Conservation (phyloP, 768 basidiomycete species). For the Xerocomellus chrysenteron region DNA sequence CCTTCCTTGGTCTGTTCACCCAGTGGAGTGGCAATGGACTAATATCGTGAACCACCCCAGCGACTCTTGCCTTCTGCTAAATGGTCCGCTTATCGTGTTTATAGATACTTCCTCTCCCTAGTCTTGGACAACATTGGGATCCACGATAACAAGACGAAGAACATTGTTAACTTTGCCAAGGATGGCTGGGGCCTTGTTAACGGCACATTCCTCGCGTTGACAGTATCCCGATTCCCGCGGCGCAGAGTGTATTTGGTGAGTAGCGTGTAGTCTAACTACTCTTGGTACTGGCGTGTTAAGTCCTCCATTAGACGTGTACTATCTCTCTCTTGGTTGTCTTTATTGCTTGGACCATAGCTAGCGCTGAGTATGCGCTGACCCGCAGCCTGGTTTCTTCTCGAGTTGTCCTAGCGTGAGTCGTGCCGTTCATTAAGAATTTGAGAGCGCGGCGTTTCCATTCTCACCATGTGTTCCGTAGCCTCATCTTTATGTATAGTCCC, state of each 20-base stretch:
- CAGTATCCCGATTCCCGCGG: not conserved
- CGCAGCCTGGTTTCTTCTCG: conserved; percentile 3
- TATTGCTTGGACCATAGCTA: conserved; percentile 19
- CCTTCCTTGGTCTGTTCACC: conserved; percentile 13
- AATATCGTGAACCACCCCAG: not conserved
- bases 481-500: not conserved
- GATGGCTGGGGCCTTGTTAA: not conserved
- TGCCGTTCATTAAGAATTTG: not conserved
- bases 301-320: conserved; percentile 3
- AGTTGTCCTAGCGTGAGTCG: conserved; percentile 13
- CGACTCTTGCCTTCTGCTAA: not conserved
- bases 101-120: conserved; percentile 11
- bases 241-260: conserved; percentile 13
- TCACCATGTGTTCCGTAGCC: not conserved
- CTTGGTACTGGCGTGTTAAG: not conserved
- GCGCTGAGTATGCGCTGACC: conserved; percentile 17
- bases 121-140: conserved; percentile 9
- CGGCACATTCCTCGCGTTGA: not conserved
- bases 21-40: conserved; percentile 14
- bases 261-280: not conserved
- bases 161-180: conserved; percentile 1
- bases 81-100: not conserved
- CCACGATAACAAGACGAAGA: conserved; percentile 14
- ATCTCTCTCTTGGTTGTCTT: conserved; percentile 16
- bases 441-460: not conserved